These are phyloP conservation scores for Fusarium xylarioides DNA, from an alignment of 2,329 filamentous ascomycete species.

Conservation along the genomic window DNA sequence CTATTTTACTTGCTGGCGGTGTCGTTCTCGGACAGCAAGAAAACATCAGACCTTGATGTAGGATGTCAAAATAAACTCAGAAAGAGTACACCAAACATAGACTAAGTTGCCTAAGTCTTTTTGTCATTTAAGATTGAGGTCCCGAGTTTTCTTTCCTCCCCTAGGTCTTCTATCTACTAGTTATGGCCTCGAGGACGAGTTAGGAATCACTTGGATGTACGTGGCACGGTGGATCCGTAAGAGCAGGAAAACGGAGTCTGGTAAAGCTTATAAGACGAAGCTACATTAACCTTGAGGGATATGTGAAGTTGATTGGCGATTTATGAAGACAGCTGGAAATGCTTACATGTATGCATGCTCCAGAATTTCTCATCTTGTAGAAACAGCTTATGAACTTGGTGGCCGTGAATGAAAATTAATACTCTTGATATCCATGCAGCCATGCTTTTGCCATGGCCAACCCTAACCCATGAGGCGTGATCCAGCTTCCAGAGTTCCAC, in stretches of 20 bases:
- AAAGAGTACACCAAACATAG: too few relatives aligned
- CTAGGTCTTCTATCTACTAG: not conserved
- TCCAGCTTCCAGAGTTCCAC: constrained; percentile 24
- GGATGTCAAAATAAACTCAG: too few relatives aligned
- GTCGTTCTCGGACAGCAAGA: not conserved
- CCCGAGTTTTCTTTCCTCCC: not conserved
- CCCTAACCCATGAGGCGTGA: constrained; percentile 32
- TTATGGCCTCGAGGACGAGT: not conserved
- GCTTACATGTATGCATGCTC: not conserved
- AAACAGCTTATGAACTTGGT: not conserved
- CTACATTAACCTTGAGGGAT: not conserved
- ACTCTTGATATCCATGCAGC: not conserved
- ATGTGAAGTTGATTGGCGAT: not conserved
- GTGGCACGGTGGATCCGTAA: constrained; percentile 14
- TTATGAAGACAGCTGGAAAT: not conserved
- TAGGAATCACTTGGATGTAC: constrained; percentile 11
- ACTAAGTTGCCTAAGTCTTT: too few relatives aligned
- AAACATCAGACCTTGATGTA: too few relatives aligned
- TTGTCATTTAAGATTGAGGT: not conserved
- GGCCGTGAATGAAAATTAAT: not conserved
- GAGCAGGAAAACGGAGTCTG: not conserved
- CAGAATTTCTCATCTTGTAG: not conserved
- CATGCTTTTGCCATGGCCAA: constrained; percentile 8
- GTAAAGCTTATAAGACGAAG: not conserved
- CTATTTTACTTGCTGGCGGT: not conserved